Evolutionary conservation across 1,284 basidiomycete genomes (phyloP), one percentile per base, ranked within the genome.

Genomic region (Cryptococcus depauperatus): DNA sequence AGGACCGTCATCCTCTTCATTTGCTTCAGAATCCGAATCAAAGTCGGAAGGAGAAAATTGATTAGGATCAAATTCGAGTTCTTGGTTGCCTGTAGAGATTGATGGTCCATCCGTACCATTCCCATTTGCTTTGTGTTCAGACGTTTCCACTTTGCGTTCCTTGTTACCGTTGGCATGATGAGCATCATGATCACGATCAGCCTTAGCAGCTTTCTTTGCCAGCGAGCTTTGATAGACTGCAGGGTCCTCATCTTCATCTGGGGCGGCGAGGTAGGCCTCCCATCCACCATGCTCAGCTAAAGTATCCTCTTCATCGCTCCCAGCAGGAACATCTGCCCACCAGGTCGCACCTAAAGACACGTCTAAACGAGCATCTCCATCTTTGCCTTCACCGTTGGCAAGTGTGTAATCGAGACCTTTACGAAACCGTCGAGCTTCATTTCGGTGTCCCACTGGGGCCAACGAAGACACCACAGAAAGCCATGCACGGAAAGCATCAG

Each of bases 251-350:
- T 86, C 86, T 62, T 87, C 89, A 55, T 91, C 84, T 51, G 91
- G 88, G 26, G 87, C 84, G 3, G 90, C 84, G 81, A 95, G 88
- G 69, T 95, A 96, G 67, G 89, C 93, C 81, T 95, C 90, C 91
- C 91, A 95, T 19, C 90, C 91, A 45, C 91, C 91, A 77, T 87
- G 87, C 53, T 85, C 72, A 25, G 66, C 41, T 39, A 69, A 67
- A 49, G 64, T 66, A 26, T 67, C 72, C 48, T 73, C 72, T 51
- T 62, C 74, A 44, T 61, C 71, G 57, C 64, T 68, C 54, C 69
- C 67, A 47, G 58, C 57, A 5, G 62, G 53, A 32, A 59, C 51
- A 50, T 70, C 71, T 4, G 76, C 74, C 61, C 82, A 79, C 19
- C 91, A 91, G 21, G 91, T 96, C 53, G 96, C 71, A 9, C 85